phyloP scores from a whole-genome alignment of 805 yeast genomes.

The Metschnikowia kunwiensis region DNA sequence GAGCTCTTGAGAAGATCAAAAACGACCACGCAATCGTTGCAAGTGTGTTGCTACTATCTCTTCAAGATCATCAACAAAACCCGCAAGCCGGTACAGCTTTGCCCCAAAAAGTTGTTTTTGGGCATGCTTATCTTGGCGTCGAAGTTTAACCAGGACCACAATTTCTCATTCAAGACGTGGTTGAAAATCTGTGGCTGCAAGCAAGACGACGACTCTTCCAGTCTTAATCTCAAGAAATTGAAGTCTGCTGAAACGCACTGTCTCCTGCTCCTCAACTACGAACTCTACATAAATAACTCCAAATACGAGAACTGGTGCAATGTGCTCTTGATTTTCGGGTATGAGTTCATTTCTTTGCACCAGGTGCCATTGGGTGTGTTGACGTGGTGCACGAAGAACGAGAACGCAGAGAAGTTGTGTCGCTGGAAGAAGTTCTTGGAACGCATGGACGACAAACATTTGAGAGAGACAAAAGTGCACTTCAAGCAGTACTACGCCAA shows the following conservation, averaged over 20 bases:
- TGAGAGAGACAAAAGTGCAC: constrained; percentile 8
- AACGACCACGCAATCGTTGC: constrained; percentile 59
- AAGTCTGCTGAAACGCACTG: constrained; percentile 51
- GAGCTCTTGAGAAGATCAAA: constrained; percentile 51
- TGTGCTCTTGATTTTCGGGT: constrained; percentile 39
- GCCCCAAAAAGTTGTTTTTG: constrained; percentile 67
- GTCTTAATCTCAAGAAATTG: constrained; percentile 47
- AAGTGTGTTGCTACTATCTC: constrained; percentile 65
- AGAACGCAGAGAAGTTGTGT: constrained; percentile 13
- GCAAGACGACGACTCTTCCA: constrained; percentile 19
- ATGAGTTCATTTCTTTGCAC: constrained; percentile 40
- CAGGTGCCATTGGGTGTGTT: constrained; percentile 22
- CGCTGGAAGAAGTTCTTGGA: constrained; percentile 19
- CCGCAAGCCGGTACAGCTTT: constrained; percentile 23
- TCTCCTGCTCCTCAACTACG: constrained; percentile 53
- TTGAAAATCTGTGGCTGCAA: constrained; percentile 62
- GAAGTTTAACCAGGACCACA: constrained; percentile 71
- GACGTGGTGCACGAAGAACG: constrained; percentile 16
- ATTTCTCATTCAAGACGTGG: constrained; percentile 71
- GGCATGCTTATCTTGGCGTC: constrained; percentile 67
- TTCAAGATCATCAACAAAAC: constrained; percentile 38
- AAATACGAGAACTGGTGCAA: constrained; percentile 50
- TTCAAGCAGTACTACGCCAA: constrained; percentile 22
- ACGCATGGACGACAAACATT: constrained; percentile 13
- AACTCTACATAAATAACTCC: constrained; percentile 48